These are phyloP conservation scores for Jackrogersella multiformis DNA, from an alignment of 495 filamentous ascomycete species.

Conservation along the genomic window DNA sequence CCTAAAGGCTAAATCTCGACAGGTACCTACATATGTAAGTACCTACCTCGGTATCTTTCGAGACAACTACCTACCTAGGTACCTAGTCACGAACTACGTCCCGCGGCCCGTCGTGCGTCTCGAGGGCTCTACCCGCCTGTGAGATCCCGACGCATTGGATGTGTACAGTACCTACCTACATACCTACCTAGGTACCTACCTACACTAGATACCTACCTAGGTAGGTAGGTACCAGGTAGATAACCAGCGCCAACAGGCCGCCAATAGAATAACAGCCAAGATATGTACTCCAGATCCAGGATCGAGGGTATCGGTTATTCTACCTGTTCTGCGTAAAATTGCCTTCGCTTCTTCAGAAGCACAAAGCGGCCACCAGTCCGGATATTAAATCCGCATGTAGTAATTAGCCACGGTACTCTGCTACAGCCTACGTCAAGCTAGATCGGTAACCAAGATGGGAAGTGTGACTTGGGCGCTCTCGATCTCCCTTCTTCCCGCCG, in stretches of 20 bases:
- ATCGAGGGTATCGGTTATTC: too few species aligned
- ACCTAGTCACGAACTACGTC: conserved; percentile 6
- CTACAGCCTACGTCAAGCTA: conserved; percentile 1
- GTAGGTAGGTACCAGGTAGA: too few species aligned
- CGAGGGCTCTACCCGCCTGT: conserved; percentile 23
- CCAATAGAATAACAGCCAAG: too few species aligned
- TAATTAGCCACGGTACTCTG: conserved; percentile 18
- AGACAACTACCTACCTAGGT: not conserved
- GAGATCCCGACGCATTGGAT: conserved; percentile 20
- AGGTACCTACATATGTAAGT: too few species aligned
- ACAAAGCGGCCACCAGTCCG: conserved; percentile 1
- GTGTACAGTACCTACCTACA: too few species aligned
- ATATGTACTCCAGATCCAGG: not conserved
- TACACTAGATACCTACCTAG: not conserved
- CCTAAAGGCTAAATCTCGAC: conserved; percentile 2
- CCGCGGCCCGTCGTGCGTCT: conserved; percentile 25
- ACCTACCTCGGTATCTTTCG: too few species aligned
- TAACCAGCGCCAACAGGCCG: too few species aligned
- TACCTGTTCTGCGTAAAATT: not conserved
- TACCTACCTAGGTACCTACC: not conserved
- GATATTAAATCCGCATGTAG: not conserved
- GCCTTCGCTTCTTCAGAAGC: not conserved
- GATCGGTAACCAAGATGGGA: not conserved
- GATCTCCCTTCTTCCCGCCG: conserved; percentile 24
- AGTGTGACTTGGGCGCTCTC: conserved; percentile 6